Conservation (phyloP, 2,329 filamentous ascomycete species). For the Colletotrichum eremochloae region DNA sequence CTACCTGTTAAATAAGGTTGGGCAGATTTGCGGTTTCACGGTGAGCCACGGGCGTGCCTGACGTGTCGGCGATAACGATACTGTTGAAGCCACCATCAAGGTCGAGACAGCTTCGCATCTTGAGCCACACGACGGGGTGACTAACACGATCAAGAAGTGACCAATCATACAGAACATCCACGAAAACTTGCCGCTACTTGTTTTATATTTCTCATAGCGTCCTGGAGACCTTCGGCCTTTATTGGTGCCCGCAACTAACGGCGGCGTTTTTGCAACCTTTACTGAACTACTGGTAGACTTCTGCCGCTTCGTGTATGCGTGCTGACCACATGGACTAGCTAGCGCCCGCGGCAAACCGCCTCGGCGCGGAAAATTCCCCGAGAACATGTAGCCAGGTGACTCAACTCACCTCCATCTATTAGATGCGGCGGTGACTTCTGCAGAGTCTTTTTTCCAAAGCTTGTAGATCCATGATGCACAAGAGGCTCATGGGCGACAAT, state of each 20-base stretch:
- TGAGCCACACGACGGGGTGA: too few relatives aligned
- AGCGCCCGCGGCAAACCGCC: slow-evolving; percentile 7
- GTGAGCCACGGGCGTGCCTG: too few relatives aligned
- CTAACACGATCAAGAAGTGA: neutral
- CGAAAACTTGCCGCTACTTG: neutral
- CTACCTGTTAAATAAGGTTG: too few relatives aligned
- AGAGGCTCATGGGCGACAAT: neutral
- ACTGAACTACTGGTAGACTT: neutral
- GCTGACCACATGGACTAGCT: neutral
- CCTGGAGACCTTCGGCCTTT: too few relatives aligned
- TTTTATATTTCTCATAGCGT: too few relatives aligned
- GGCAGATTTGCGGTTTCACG: too few relatives aligned
- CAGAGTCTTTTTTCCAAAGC: slow-evolving; percentile 3
- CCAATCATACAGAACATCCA: neutral
- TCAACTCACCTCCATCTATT: slow-evolving; percentile 23
- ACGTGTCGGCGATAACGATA: too few relatives aligned
- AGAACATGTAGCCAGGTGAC: slow-evolving; percentile 4
- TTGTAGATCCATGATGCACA: neutral
- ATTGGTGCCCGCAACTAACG: too few relatives aligned
- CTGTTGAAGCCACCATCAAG: too few relatives aligned
- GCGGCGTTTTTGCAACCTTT: too few relatives aligned
- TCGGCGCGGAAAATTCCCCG: neutral
- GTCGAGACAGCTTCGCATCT: too few relatives aligned
- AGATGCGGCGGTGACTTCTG: slow-evolving; percentile 24
- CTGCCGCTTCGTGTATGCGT: neutral